These are phyloP conservation scores for Malus hybrid DNA, from an alignment of 331 rosid species.

Conservation along the genomic window DNA sequence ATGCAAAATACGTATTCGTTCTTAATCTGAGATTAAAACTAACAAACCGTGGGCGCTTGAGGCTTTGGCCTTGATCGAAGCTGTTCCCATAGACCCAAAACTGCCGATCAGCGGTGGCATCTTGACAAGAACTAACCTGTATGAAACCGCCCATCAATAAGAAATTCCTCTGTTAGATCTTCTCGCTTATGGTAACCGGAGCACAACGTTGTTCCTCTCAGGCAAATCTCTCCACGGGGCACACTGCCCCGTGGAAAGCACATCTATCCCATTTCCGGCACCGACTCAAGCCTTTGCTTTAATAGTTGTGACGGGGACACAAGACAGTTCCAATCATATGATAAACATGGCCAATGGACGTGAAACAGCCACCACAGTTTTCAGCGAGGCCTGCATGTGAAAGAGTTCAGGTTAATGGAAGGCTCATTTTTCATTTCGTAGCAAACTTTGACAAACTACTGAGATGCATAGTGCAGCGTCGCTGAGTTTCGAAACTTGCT, in stretches of 20 bases:
- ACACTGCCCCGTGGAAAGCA: slow-evolving; percentile 49
- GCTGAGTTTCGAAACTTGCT: not conserved
- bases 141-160: slow-evolving; percentile 83
- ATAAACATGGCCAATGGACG: slow-evolving; percentile 60
- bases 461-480: not conserved
- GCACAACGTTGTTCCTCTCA: slow-evolving; percentile 62
- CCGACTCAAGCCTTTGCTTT: slow-evolving; percentile 88
- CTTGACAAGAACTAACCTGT: slow-evolving; percentile 44
- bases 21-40: no score
- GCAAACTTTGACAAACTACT: not conserved
- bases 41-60: no score
- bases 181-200: slow-evolving; percentile 78
- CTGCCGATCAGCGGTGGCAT: no score
- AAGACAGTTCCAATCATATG: slow-evolving; percentile 77
- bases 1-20: no score
- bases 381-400: slow-evolving; percentile 63
- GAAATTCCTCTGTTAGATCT: slow-evolving; percentile 68
- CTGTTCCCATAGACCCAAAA: no score
- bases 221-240: slow-evolving; percentile 80
- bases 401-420: not conserved
- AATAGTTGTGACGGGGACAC: slow-evolving; percentile 69
- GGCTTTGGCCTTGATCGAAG: no score
- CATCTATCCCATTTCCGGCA: slow-evolving; percentile 89
- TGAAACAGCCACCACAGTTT: slow-evolving; percentile 76
- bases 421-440: not conserved